Conservation (phyloP, 495 filamentous ascomycete species). For the Xylaria acuta region DNA sequence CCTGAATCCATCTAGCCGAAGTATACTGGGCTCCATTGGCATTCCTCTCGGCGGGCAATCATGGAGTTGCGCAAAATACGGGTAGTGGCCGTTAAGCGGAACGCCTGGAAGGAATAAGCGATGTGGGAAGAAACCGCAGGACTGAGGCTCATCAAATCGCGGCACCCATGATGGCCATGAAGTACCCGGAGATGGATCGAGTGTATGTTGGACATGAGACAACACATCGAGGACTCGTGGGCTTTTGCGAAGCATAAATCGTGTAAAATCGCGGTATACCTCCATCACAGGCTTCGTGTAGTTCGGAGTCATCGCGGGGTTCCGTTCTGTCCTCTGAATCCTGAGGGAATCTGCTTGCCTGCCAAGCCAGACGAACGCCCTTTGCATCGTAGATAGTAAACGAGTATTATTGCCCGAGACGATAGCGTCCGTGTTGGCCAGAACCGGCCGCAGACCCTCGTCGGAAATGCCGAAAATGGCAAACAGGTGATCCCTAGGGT, state of each 20-base stretch:
- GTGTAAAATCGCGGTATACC: conserved; percentile 25
- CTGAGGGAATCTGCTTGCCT: not conserved
- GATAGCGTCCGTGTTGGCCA: conserved; percentile 6
- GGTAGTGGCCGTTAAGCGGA: conserved; percentile 3
- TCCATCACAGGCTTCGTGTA: conserved; percentile 28
- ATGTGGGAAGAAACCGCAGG: conserved; percentile 20
- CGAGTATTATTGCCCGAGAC: not conserved
- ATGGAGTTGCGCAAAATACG: conserved; percentile 16
- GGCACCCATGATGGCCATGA: conserved; percentile 30
- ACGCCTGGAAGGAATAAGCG: conserved; percentile 22
- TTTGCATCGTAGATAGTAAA: conserved; percentile 2
- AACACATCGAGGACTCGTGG: conserved; percentile 23
- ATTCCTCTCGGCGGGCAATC: conserved; percentile 10
- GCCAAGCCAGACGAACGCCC: conserved; percentile 5
- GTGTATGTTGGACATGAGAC: conserved; percentile 28
- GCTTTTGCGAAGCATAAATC: conserved; percentile 19
- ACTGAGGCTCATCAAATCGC: conserved; percentile 18
- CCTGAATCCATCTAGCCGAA: conserved; percentile 25
- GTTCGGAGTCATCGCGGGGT: conserved; percentile 22
- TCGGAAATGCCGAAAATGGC: conserved; percentile 25
- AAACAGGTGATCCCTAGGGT: conserved; percentile 22
- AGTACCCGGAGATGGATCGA: conserved; percentile 10
- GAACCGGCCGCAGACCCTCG: conserved; percentile 19
- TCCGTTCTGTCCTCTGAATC: conserved; percentile 3
- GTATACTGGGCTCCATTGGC: conserved; percentile 14